Base-by-base conservation (phyloP, 371 early-diverging fungal genomes). In the Apophysomyces sp. region DNA sequence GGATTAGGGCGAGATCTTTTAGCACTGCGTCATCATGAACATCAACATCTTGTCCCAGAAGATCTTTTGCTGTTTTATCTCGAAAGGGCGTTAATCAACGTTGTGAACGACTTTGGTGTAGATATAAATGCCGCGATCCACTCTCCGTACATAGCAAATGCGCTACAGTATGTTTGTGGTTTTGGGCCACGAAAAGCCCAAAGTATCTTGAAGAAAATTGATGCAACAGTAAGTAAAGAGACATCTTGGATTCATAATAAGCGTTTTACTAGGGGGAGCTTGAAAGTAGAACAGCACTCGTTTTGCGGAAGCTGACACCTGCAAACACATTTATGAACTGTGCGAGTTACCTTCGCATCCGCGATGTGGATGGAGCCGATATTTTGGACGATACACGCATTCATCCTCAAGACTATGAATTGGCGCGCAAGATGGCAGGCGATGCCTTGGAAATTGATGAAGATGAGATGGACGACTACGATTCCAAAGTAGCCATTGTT, bases 341-440 rank as follows among this genome's bases (percentile, higher is more conserved):
- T 69, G 91, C 95, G 18, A 88, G 93, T 49, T 98, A 96, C 76
- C 68, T 99, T 30, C 91, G 94, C 52, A 89, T 99, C 56, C 80
- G 78, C 16, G 76, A 81, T 61, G 63, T 74, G 30, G 80, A 84
- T 32, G 73, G 83, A 13, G 77, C 73, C 4, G 83, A 86, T 68
- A 94, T 97, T 56, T 81, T 99, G 37, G 99, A 99, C 70, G 89
- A 89, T 63, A 99, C 97, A 24, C 89, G 98, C 29, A 93, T 99
- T 40, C 98, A 97, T 69, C 96, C 96, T 8, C 92, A 95, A 71
- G 93, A 98, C 71, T 99, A 99, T 65, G 90, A 90, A 24, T 76
- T 96, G 36, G 98, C 98, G 1, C 86, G 98, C 29, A 96, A 99
- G 72, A 97, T 98, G 96, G 98, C 96, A 3, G 92, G 94, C 8